A percentile compares a stretch with the other conserved stretches of the same genome.
These are phyloP conservation scores for Metschnikowia vanudenii DNA, from an alignment of 805 yeast genomes.

Conservation along the genomic window DNA sequence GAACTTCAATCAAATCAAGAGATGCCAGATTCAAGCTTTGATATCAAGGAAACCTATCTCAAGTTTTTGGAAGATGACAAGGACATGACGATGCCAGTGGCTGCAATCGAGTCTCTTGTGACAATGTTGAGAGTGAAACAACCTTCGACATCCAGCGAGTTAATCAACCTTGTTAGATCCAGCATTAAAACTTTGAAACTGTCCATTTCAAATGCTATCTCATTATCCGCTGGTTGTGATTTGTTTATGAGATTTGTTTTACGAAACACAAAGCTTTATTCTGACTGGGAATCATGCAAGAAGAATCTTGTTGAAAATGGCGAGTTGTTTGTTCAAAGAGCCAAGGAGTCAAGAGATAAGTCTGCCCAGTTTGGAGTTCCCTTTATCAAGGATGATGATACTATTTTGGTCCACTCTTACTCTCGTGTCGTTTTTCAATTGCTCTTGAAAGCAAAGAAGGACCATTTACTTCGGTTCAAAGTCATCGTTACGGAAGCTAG, in stretches of 20 bases:
- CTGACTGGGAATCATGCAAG: conserved; percentile 94
- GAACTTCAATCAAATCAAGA: not conserved
- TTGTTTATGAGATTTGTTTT: conserved; percentile 90
- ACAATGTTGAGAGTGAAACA: conserved; percentile 77
- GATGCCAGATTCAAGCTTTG: conserved; percentile 43
- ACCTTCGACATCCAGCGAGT: conserved; percentile 91
- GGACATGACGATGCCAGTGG: conserved; percentile 99
- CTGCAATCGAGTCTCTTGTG: conserved; percentile 93
- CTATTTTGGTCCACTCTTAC: conserved; percentile 82
- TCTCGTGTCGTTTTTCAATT: conserved; percentile 87
- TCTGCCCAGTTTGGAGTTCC: conserved; percentile 87
- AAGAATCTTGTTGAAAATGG: conserved; percentile 91
- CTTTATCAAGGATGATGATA: conserved; percentile 91
- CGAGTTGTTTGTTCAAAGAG: conserved; percentile 83
- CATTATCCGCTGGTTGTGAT: conserved; percentile 96
- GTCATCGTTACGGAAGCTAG: conserved; percentile 93
- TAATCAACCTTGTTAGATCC: conserved; percentile 74
- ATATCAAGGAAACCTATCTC: conserved; percentile 78
- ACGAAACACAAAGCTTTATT: conserved; percentile 79
- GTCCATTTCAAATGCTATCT: conserved; percentile 85
- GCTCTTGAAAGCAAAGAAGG: conserved; percentile 70
- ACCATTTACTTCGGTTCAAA: conserved; percentile 73
- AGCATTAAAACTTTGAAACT: conserved; percentile 74
- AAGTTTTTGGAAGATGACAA: conserved; percentile 81
- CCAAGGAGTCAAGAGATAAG: conserved; percentile 82